Evolutionary conservation across 2,329 filamentous ascomycete genomes (phyloP).

Genomic region (Colletotrichum graminicola): DNA sequence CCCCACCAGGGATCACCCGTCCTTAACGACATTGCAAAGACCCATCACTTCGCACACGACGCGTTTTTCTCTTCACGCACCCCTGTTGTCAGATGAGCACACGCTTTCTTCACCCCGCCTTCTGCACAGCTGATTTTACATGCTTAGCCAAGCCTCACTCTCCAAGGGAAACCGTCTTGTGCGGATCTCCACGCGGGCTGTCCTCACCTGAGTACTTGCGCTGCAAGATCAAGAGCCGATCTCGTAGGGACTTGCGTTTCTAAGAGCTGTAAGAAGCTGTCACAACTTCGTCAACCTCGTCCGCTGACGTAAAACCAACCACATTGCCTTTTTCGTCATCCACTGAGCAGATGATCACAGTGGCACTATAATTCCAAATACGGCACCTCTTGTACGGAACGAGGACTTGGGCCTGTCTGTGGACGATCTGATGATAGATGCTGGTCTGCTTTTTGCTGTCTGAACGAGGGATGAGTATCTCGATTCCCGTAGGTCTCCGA

Average conservation of each 20-base stretch:
- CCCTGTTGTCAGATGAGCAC: not conserved
- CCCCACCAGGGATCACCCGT: slow-evolving; percentile 23
- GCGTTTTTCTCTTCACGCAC: slow-evolving; percentile 14
- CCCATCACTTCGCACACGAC: not conserved
- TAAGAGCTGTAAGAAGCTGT: not conserved
- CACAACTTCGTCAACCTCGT: too few relatives aligned
- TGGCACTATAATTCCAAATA: slow-evolving; percentile 2
- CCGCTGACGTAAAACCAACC: not conserved
- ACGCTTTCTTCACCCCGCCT: not conserved
- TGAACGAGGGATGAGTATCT: slow-evolving; percentile 6
- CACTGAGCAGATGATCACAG: not conserved
- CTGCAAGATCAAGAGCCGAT: not conserved
- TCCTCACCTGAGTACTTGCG: slow-evolving; percentile 14
- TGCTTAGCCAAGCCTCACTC: not conserved
- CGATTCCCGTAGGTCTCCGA: slow-evolving; percentile 5
- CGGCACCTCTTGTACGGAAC: slow-evolving; percentile 26
- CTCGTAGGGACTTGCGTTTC: not conserved
- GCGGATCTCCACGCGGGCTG: not conserved
- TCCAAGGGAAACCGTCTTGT: not conserved
- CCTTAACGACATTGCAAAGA: slow-evolving; percentile 7
- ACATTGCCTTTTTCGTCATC: slow-evolving; percentile 1
- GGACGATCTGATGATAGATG: slow-evolving; percentile 21
- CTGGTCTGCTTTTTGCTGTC: slow-evolving; percentile 17
- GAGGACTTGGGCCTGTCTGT: not conserved
- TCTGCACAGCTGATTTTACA: not conserved